Evolutionary conservation across 2,329 filamentous ascomycete species (phyloP).

Genomic region (Colletotrichum camelliae): DNA sequence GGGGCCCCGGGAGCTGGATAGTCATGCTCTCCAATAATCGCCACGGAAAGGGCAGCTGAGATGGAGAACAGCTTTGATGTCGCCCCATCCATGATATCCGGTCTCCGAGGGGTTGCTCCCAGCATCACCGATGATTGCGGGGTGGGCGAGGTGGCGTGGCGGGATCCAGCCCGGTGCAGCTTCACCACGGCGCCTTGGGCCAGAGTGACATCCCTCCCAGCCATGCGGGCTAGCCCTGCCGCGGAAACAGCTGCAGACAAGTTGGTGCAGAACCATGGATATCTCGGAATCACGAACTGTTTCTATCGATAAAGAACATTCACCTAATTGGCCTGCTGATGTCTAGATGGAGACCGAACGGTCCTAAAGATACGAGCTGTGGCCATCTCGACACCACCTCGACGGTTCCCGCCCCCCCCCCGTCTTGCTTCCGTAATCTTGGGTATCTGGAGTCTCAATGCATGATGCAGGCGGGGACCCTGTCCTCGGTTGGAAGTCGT

Average conservation of each 20-base stretch:
- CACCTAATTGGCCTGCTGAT: background rate
- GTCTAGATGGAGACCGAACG: background rate
- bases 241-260: background rate
- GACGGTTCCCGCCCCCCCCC: background rate
- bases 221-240: conserved; percentile 7
- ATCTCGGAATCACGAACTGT: background rate
- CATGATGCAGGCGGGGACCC: background rate
- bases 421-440: background rate
- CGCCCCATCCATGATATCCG: conserved; percentile 4
- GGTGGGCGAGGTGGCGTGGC: background rate
- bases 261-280: background rate
- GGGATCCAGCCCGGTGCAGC: background rate
- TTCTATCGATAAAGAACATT: background rate
- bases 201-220: background rate
- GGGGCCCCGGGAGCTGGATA: background rate
- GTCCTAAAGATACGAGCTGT: background rate
- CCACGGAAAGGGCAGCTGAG: background rate
- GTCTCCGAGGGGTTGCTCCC: background rate
- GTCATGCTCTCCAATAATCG: background rate
- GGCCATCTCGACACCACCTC: background rate
- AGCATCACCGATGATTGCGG: background rate
- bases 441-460: background rate
- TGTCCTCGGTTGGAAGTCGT: background rate
- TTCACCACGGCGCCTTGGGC: background rate
- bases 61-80: background rate